Evolutionary conservation across 208 protist species (phyloP).

Genomic region (Acanthamoeba rhysodes): DNA sequence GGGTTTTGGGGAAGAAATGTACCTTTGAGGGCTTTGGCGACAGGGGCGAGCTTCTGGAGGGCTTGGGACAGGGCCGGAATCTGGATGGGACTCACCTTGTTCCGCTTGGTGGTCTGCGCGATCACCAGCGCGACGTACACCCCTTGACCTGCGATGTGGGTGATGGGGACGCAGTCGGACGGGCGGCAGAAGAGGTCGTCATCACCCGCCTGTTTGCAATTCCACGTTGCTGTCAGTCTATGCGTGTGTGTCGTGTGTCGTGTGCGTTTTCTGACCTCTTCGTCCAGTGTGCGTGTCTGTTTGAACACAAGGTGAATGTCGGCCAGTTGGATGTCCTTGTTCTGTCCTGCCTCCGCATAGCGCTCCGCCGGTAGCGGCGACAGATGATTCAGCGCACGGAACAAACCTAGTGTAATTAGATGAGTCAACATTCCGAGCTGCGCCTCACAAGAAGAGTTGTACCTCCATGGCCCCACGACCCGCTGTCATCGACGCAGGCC

Average conservation of each 20-base stretch:
- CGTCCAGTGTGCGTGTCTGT: not conserved
- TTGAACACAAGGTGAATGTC: slow-evolving; percentile 54
- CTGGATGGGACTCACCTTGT: slow-evolving; percentile 12
- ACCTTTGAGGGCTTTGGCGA: slow-evolving; percentile 30
- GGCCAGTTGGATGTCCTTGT: slow-evolving; percentile 36
- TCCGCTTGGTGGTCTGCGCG: slow-evolving; percentile 28
- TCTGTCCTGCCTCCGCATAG: slow-evolving; percentile 26
- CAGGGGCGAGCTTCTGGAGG: slow-evolving; percentile 17
- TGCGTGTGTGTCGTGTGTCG: no score
- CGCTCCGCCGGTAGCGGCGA: not conserved
- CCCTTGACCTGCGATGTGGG: not conserved
- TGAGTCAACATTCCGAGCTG: no score
- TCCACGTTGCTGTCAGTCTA: not conserved
- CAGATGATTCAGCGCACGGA: slow-evolving; percentile 35
- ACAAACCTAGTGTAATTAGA: not conserved
- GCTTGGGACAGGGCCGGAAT: slow-evolving; percentile 24
- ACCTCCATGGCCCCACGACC: slow-evolving; percentile 23
- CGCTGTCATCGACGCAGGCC: slow-evolving; percentile 45
- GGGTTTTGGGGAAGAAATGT: not conserved
- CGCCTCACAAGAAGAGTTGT: not conserved
- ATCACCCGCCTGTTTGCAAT: not conserved
- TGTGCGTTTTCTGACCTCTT: not conserved
- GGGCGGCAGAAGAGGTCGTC: slow-evolving; percentile 36
- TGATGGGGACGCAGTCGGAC: not conserved
- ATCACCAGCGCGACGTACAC: slow-evolving; percentile 40